Evolutionary conservation across 2,329 filamentous ascomycete species (phyloP).

Genomic region (Tolypocladium pustulatum): DNA sequence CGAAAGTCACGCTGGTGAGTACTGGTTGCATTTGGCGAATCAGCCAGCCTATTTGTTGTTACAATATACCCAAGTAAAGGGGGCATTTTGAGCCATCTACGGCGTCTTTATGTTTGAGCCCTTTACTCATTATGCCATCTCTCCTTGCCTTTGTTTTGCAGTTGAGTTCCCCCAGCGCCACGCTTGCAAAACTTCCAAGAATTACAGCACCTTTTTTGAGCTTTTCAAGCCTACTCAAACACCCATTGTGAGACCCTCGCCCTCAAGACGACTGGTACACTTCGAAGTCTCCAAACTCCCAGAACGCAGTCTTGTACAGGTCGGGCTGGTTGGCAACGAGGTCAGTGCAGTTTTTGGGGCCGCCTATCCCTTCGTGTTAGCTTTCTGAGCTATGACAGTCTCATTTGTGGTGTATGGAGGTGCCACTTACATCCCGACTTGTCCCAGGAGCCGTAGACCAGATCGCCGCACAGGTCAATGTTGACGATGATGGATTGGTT

Average conservation of each 20-base stretch:
- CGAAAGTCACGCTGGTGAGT: neutral
- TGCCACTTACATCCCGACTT: conserved; percentile 30
- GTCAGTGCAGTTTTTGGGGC: conserved; percentile 44
- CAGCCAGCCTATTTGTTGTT: neutral
- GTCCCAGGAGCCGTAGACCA: conserved; percentile 36
- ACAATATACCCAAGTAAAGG: neutral
- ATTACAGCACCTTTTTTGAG: neutral
- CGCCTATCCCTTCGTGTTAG: conserved; percentile 13
- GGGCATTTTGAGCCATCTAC: neutral
- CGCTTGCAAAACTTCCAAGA: neutral
- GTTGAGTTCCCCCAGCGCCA: neutral
- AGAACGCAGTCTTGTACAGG: conserved; percentile 50
- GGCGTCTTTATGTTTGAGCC: neutral
- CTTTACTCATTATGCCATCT: neutral
- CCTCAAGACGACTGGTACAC: conserved; percentile 34
- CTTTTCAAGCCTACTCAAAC: neutral
- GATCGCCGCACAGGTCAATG: conserved; percentile 52
- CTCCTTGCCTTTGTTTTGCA: neutral
- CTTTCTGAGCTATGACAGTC: neutral
- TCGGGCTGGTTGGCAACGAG: conserved; percentile 46
- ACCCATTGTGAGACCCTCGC: neutral
- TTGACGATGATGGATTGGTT: conserved; percentile 59
- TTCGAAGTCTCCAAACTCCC: conserved; percentile 52
- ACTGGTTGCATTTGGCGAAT: neutral
- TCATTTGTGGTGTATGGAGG: neutral